Percentiles rank a stretch among this genome's conserved stretches.
Conservation (phyloP, 495 filamentous ascomycete species). For the Penicillium robsamsonii region DNA sequence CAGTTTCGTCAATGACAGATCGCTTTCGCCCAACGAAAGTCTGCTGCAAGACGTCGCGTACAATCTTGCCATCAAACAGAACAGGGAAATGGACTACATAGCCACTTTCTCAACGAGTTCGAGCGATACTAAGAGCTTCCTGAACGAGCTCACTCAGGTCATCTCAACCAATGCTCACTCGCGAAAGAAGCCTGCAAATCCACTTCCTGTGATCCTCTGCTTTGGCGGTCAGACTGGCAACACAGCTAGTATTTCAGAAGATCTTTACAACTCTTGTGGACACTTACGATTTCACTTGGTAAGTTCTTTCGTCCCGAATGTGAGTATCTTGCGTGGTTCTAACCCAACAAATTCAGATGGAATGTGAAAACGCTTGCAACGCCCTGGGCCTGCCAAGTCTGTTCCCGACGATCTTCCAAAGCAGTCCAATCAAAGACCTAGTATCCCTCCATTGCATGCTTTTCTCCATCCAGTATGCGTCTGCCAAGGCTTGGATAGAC, state of each 20-base stretch:
- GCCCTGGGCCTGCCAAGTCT: neutral
- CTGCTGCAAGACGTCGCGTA: neutral
- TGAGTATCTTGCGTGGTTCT: no score
- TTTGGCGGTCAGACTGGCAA: constrained; percentile 38
- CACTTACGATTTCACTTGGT: constrained; percentile 32
- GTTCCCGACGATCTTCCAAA: neutral
- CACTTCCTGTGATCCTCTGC: constrained; percentile 24
- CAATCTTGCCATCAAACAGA: constrained; percentile 3
- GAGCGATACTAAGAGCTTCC: no score
- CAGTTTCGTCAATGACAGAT: no score
- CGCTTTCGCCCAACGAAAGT: no score
- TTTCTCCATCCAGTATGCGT: constrained; percentile 51
- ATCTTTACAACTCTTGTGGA: constrained; percentile 27
- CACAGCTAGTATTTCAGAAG: constrained; percentile 20
- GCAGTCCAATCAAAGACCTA: constrained; percentile 25
- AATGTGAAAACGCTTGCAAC: neutral
- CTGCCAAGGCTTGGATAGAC: constrained; percentile 51
- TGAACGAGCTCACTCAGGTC: no score
- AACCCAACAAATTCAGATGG: no score
- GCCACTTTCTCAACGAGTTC: no score
- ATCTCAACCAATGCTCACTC: no score
- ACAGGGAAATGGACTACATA: neutral
- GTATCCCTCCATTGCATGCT: constrained; percentile 40
- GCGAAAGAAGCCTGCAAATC: no score
- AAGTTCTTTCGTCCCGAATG: no score